phyloP scores from a whole-genome alignment of 768 basidiomycete species.

The Mycena maculata region DNA sequence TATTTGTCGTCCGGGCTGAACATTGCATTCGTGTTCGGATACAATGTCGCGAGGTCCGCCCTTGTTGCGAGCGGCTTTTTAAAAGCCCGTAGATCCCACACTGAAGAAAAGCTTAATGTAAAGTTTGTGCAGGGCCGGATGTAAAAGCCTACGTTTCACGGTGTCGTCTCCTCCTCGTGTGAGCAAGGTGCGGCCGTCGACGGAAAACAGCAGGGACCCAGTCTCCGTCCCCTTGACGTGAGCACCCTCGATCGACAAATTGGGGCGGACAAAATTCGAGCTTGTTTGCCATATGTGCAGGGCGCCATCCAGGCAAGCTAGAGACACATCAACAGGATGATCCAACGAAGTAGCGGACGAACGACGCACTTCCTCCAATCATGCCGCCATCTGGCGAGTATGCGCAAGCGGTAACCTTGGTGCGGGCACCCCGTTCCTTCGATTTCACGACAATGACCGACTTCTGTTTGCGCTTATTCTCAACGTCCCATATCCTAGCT shows the following conservation, averaged over 20 bases:
- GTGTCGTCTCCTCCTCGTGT: slow-evolving; percentile 96
- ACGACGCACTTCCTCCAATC: slow-evolving; percentile 83
- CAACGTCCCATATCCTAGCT: slow-evolving; percentile 91
- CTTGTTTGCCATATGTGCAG: slow-evolving; percentile 93
- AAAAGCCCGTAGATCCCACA: slow-evolving; percentile 95
- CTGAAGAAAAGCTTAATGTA: slow-evolving; percentile 51
- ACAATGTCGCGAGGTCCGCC: slow-evolving; percentile 75
- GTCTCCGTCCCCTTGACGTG: slow-evolving; percentile 89
- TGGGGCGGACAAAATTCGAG: slow-evolving; percentile 94
- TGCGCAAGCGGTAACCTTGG: slow-evolving; percentile 87
- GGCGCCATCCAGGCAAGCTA: slow-evolving; percentile 92
- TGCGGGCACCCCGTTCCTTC: slow-evolving; percentile 93
- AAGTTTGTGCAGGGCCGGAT: slow-evolving; percentile 9
- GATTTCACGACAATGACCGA: slow-evolving; percentile 96
- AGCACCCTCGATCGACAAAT: slow-evolving; percentile 86
- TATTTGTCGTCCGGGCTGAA: slow-evolving; percentile 96
- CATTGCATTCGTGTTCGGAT: slow-evolving; percentile 92
- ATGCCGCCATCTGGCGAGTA: slow-evolving; percentile 92
- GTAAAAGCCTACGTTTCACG: slow-evolving; percentile 83
- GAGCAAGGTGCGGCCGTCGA: slow-evolving; percentile 86
- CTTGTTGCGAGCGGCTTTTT: slow-evolving; percentile 87
- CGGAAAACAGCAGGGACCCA: slow-evolving; percentile 87
- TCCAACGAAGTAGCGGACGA: slow-evolving; percentile 26
- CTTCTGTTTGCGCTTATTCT: slow-evolving; percentile 94
- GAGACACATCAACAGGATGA: slow-evolving; percentile 22